These are phyloP conservation scores for Salix brachista DNA, from an alignment of 345 rosid species.

Conservation along the genomic window DNA sequence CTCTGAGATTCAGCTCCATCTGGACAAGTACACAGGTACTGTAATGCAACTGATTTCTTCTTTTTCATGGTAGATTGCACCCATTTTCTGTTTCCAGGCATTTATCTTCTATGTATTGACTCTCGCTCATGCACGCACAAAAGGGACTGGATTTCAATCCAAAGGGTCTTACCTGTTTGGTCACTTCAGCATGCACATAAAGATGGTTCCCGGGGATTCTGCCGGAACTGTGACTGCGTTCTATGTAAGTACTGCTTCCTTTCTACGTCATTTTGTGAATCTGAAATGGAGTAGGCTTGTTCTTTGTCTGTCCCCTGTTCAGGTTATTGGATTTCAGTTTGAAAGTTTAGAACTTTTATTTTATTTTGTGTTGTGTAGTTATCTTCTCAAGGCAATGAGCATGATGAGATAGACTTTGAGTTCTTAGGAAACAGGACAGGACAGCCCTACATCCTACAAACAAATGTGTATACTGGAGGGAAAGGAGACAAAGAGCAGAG, in stretches of 20 bases:
- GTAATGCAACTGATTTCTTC: no score
- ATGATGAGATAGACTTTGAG: slow-evolving; percentile 32
- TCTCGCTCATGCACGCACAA: background rate
- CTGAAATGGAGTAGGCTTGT: no score
- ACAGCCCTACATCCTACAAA: slow-evolving; percentile 21
- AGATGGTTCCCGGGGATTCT: slow-evolving; percentile 23
- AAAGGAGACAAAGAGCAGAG: slow-evolving; percentile 31
- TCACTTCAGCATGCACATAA: slow-evolving; percentile 28
- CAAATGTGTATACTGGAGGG: slow-evolving; percentile 20
- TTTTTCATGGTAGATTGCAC: no score
- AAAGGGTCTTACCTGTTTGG: slow-evolving; percentile 24
- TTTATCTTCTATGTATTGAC: no score
- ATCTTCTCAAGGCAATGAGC: slow-evolving; percentile 13
- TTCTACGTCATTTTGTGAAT: background rate
- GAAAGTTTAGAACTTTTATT: no score
- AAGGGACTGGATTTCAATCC: slow-evolving; percentile 21
- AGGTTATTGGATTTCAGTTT: background rate
- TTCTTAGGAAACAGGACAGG: slow-evolving; percentile 32
- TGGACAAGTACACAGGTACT: slow-evolving; percentile 27
- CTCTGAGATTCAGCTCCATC: slow-evolving; percentile 22
- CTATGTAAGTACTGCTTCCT: slow-evolving; percentile 8
- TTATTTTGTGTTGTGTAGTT: slow-evolving; percentile 5
- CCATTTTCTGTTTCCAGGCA: no score
- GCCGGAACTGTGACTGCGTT: slow-evolving; percentile 26
- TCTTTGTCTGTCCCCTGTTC: background rate